Conservation (phyloP, 495 filamentous ascomycete genomes). For the Collariella sp. region DNA sequence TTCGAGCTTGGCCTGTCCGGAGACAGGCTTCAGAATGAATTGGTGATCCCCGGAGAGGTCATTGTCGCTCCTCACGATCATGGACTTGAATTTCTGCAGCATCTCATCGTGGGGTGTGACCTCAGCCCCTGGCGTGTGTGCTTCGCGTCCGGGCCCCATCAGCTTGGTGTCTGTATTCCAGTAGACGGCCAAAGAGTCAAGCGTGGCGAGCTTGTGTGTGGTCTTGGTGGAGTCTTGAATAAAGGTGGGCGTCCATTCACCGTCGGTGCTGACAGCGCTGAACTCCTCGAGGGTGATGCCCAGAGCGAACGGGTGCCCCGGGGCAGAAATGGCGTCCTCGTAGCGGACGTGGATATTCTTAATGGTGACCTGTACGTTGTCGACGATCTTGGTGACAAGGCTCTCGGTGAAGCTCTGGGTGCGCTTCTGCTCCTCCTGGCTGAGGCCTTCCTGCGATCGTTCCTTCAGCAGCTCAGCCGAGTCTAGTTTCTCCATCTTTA, state of each 20-base stretch:
- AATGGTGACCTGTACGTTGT: constrained; percentile 93
- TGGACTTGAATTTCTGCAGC: constrained; percentile 61
- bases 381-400: constrained; percentile 87
- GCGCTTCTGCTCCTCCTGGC: constrained; percentile 85
- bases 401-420: constrained; percentile 95
- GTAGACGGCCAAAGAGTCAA: constrained; percentile 83
- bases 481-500: constrained; percentile 97
- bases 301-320: constrained; percentile 87
- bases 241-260: constrained; percentile 87
- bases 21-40: constrained; percentile 91
- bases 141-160: constrained; percentile 67
- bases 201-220: constrained; percentile 84
- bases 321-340: constrained; percentile 92
- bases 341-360: constrained; percentile 98
- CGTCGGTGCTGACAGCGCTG: constrained; percentile 91
- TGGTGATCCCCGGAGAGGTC: constrained; percentile 54
- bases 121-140: constrained; percentile 46
- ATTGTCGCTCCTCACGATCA: constrained; percentile 62
- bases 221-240: constrained; percentile 74
- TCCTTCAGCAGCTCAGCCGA: constrained; percentile 92
- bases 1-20: constrained; percentile 82
- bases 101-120: constrained; percentile 56
- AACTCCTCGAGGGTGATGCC: constrained; percentile 90
- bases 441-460: constrained; percentile 84
- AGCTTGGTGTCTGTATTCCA: constrained; percentile 92